These are phyloP conservation scores for Hondaea fermentalgiana DNA, from an alignment of 108 stramenopile species.

Conservation along the genomic window DNA sequence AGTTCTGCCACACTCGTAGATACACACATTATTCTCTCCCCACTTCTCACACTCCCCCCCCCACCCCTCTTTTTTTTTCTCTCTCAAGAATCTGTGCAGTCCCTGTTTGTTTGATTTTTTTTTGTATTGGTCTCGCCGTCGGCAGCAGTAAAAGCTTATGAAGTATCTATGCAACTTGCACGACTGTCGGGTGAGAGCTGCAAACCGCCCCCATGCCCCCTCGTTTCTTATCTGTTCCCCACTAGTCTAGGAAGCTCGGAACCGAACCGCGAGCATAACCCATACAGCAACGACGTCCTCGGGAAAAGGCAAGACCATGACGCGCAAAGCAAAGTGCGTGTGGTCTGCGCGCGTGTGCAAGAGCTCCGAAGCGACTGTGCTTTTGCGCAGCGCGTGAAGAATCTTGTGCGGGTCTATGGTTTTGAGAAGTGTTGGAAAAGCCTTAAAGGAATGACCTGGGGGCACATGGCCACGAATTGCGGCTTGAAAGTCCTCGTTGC, in stretches of 20 bases:
- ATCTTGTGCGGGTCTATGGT: slow-evolving; percentile 26
- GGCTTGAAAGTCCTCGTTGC: slow-evolving; percentile 37
- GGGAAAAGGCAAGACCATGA: slow-evolving; percentile 39
- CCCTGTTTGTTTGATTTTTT: no score
- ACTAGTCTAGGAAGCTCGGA: not conserved
- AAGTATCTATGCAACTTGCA: no score
- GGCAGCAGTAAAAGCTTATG: no score
- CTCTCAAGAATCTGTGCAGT: no score
- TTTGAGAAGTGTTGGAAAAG: slow-evolving; percentile 40
- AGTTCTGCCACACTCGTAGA: not conserved
- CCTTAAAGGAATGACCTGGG: slow-evolving; percentile 46
- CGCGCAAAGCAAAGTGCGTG: slow-evolving; percentile 38
- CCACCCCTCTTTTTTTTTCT: not conserved
- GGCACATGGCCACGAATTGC: slow-evolving; percentile 31
- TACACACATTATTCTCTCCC: no score
- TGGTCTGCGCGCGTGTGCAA: slow-evolving; percentile 29
- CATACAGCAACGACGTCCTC: slow-evolving; percentile 42
- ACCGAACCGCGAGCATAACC: slow-evolving; percentile 46
- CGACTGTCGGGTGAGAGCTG: no score
- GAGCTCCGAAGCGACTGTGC: slow-evolving; percentile 30
- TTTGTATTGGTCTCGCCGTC: no score
- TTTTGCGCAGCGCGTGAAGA: slow-evolving; percentile 22
- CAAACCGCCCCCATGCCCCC: no score
- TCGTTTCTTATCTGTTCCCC: no score
- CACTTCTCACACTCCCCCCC: no score